Conservation (phyloP, 805 yeast species). For the Yamadazyma philogaea region DNA sequence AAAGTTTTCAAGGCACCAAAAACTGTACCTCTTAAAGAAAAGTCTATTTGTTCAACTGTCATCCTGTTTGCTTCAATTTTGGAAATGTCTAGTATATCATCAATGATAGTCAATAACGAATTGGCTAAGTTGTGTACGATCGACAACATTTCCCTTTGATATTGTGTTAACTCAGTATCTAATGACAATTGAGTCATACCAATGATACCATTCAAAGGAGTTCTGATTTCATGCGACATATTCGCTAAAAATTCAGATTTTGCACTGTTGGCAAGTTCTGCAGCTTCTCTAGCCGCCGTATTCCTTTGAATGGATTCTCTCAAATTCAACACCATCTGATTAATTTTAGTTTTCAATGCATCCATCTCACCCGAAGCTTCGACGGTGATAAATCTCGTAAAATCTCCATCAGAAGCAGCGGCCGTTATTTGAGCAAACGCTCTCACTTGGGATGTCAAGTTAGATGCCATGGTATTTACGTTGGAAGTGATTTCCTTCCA, state of each 20-base stretch:
- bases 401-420: conserved; percentile 92
- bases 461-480: conserved; percentile 93
- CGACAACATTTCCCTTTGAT: conserved; percentile 87
- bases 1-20: conserved; percentile 87
- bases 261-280: conserved; percentile 84
- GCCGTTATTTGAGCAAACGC: conserved; percentile 93
- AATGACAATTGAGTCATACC: conserved; percentile 90
- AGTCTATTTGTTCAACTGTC: conserved; percentile 89
- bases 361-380: conserved; percentile 93
- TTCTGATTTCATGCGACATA: conserved; percentile 69
- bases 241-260: conserved; percentile 89
- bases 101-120: conserved; percentile 80
- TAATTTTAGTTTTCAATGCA: conserved; percentile 58
- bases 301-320: conserved; percentile 88
- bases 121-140: conserved; percentile 87
- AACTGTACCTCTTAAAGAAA: conserved; percentile 80
- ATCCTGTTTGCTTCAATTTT: conserved; percentile 91
- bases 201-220: conserved; percentile 90
- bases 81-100: conserved; percentile 87
- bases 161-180: conserved; percentile 86
- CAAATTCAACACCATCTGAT: conserved; percentile 82
- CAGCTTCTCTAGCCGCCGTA: conserved; percentile 92
- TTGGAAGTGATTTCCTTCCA: conserved; percentile 92
- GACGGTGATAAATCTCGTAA: conserved; percentile 84
- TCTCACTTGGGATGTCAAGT: conserved; percentile 85